Evolutionary conservation across 352 stramenopile species (phyloP), one percentile per base, ranked within the genome.

Genomic region (Phytophthora ramorum): DNA sequence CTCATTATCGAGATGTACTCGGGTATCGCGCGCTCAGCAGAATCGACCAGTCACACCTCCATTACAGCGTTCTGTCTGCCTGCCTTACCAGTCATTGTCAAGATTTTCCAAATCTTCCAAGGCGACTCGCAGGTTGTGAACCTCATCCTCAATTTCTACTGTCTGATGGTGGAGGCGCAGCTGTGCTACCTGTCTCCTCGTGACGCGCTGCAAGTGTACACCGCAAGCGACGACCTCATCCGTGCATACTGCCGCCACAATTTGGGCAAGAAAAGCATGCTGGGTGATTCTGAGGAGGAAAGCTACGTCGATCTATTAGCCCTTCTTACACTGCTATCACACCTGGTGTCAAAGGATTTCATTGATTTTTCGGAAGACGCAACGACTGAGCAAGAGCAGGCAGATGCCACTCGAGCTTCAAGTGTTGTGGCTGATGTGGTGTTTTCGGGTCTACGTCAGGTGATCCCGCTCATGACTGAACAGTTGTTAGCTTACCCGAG

Each of bases 401-500:
- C 74, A 1, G 82, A 91, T 13, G 75, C 85, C 14, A 83, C 75
- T n/a, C 70, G 76, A 17, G 84, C 83, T 26, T 87, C 81, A 34
- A 80, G 75, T 45, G 74, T 93, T 26, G 88, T 96, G 10, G 82
- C 89, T 3, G 89, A 97, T 20, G 90, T 97, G 0, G 91, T 97
- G 1, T 97, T 97, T 68, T 86, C 88, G 2, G 91, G 90, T 0
- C 62, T 97, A 22, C 88, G 87, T 22, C 83, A 92, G 48, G 84
- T 97, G 30, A 90, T 97, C 38, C 90, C 91, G 16, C 80, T 97
- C 22, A 97, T 97, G 89, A 97, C 91, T 7, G 85, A 97, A 53
- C 78, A 88, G 55, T 66, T 97, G 55, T 69, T 97, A 46, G 80
- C 94, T 37, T 97, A 96, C 54, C 88, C 89, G 8, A 83, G 67